Base-by-base conservation (phyloP, 176 grass and related monocot species). In the Pharus latifolius region DNA sequence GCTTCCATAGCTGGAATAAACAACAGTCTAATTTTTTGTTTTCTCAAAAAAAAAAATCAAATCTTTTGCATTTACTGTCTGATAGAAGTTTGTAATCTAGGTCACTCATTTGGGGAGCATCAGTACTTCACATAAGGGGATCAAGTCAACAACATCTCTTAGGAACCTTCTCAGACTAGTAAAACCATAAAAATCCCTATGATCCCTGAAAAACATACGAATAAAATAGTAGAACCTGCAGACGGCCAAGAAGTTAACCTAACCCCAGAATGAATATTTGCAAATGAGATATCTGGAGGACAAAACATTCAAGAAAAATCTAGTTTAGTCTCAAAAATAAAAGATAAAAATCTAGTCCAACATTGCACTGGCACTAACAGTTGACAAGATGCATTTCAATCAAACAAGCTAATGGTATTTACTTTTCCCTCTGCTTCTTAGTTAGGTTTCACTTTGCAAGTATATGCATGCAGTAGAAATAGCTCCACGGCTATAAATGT, bases 321-420 rank as follows among this genome's bases (percentile, higher is more conserved):
- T 16, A 63, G 31, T 28, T n/a, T n/a, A n/a, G n/a, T n/a, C n/a
- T n/a, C n/a, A n/a, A n/a, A n/a, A n/a, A n/a, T n/a, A n/a, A n/a
- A n/a, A n/a, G n/a, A n/a, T n/a, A 53, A 61, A 74, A 53, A 55
- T 70, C 49, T 16, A 63, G 31, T 28, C 54, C 22, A 70, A 70
- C 20, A 35, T 63, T 30, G 26, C 15, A 34, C 15, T 52, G 10
- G 17, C 7, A 51, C 37, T 74, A n/a, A 16, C 29, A 65, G 22
- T 50, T 82, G 35, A 60, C 53, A 30, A 49, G 7, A 26, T 60
- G 40, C 48, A 10, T 57, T 56, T 74, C 59, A 69, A 82, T 40
- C 17, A 49, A 59, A 45, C 13, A 34, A 54, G 30, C 15, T 33
- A 43, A 31, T 24, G 52, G 48, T 23, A n/a, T 11, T 22, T 73